Percentiles rank a stretch among this genome's conserved stretches.
phyloP scores from a whole-genome alignment of 768 basidiomycete species.

The Leccinum longicurvipes region DNA sequence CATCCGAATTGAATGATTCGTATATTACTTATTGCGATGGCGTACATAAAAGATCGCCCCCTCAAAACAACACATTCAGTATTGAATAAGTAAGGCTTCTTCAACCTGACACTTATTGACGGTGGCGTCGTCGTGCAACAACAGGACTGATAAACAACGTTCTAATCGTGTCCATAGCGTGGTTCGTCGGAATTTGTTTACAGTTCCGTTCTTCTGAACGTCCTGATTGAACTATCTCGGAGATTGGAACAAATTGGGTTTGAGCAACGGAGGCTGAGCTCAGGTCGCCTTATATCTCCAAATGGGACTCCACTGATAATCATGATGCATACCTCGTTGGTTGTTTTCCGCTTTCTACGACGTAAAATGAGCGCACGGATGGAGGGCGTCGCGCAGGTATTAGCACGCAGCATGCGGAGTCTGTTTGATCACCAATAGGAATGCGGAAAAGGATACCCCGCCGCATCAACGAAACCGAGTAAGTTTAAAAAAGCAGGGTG shows the following conservation, averaged over 20 bases:
- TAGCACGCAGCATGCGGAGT: neutral
- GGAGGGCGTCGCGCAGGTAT: neutral
- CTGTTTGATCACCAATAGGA: slow-evolving; percentile 3
- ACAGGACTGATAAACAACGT: slow-evolving; percentile 14
- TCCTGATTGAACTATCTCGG: slow-evolving; percentile 22
- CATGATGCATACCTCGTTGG: slow-evolving; percentile 13
- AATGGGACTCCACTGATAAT: slow-evolving; percentile 7
- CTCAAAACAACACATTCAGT: slow-evolving; percentile 7
- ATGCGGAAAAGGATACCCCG: slow-evolving; percentile 1
- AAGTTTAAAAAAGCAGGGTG: slow-evolving; percentile 1
- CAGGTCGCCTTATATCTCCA: slow-evolving; percentile 22
- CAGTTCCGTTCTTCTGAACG: slow-evolving; percentile 8
- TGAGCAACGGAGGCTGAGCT: slow-evolving; percentile 18
- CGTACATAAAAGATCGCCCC: slow-evolving; percentile 20
- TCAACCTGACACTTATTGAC: slow-evolving; percentile 17
- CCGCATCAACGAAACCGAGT: neutral
- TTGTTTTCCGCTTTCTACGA: slow-evolving; percentile 12
- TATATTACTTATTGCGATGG: slow-evolving; percentile 11
- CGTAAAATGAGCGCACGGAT: slow-evolving; percentile 20
- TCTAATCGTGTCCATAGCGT: slow-evolving; percentile 9
- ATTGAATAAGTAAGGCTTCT: neutral
- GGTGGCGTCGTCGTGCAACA: slow-evolving; percentile 21
- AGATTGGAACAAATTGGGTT: slow-evolving; percentile 25
- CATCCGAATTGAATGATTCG: neutral
- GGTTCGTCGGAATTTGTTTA: slow-evolving; percentile 20